Percentiles rank a stretch among this genome's conserved stretches.
These are phyloP conservation scores for Gossypium aridum DNA, from an alignment of 441 rosid genomes.

Conservation along the genomic window DNA sequence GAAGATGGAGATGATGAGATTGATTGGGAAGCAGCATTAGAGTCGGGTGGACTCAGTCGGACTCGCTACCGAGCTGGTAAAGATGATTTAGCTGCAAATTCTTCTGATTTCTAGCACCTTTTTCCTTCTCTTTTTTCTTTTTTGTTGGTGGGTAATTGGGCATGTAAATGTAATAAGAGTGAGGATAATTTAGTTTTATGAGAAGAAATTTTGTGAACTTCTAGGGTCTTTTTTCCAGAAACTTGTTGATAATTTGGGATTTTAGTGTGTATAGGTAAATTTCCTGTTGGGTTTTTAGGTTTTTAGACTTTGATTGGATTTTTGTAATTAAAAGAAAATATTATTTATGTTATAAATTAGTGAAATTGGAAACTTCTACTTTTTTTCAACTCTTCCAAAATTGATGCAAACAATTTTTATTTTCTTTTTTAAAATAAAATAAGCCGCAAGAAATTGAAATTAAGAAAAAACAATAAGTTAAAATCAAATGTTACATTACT, in stretches of 20 bases:
- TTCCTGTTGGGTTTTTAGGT: neutral
- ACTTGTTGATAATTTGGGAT: neutral
- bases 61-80: constrained; percentile 20
- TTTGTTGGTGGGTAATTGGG: neutral
- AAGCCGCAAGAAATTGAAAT: no score
- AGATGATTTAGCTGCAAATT: constrained; percentile 22
- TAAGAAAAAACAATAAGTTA: neutral
- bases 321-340: neutral
- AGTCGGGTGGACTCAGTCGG: constrained; percentile 21
- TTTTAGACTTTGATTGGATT: no score
- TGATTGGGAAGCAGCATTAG: constrained; percentile 19
- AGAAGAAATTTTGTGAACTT: neutral
- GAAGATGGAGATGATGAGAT: constrained; percentile 28
- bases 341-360: neutral
- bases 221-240: neutral
- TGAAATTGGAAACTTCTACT: neutral
- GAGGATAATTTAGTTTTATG: neutral
- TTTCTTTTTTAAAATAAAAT: no score
- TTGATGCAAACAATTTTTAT: no score
- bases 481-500: neutral
- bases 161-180: neutral
- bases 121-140: neutral
- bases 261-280: neutral
- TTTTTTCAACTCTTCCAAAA: no score
- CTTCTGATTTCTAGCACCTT: constrained; percentile 25